Base-by-base conservation (phyloP, 306 rosid species). In the Lupinus albus region DNA sequence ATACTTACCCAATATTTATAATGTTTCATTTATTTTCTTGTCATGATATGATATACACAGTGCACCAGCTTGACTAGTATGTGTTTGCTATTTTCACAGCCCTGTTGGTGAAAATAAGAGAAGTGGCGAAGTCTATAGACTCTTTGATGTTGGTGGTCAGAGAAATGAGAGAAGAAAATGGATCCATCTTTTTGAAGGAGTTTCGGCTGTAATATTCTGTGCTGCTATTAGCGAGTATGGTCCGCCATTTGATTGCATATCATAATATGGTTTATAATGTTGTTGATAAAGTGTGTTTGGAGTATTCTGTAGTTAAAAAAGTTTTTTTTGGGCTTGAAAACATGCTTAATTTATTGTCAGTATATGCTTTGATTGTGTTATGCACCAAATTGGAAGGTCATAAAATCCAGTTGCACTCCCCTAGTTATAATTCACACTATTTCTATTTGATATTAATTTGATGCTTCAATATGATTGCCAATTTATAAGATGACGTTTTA, bases 121-220 rank as follows among this genome's bases (percentile, higher is more conserved):
- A 80, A 94, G 99, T 7, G 97, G 99, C 8, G 97, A 94, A 85
- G 99, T 90, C 39, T 90, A 94, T 78, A 82, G 99, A 64, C 97
- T 94, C 30, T 90, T 90, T 56, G 99, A 90, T 79, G 99, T 94
- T 69, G 99, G 99, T 35, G 99, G 99, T 51, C 99, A 90, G 84
- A 86, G 97, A 86, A 94, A 94, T 51, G 99, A 94, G 88, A 88
- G 99, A 87, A 84, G 99, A 70, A 94, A 94, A 81, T 94, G 99
- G 99, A 94, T 94, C 82, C 99, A 94, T 94, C 88, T 94, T 49
- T 94, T 94, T 52, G 99, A 94, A 85, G 99, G 97, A 58, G 99
- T 94, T 70, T 86, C 96, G 9, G 99, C 99, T 67, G 96, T 94
- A 67, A 94, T 94, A 76, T 94, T 94, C 86, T 94, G 99, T 75